Conservation (phyloP, 1,139 yeast genomes). For the Suhomyces yuchorum region DNA sequence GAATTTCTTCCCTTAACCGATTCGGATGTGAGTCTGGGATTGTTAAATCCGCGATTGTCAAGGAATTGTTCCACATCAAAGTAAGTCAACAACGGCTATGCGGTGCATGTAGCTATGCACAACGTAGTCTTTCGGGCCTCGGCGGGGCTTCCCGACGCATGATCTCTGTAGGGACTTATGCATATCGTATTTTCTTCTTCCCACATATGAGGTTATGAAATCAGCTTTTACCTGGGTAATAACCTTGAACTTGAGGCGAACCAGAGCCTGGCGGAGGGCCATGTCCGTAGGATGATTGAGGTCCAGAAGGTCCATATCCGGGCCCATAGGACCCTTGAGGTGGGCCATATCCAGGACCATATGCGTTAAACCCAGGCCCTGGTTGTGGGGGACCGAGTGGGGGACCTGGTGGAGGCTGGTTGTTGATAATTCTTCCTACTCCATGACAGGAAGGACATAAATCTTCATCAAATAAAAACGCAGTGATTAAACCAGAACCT, state of each 20-base stretch:
- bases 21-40: background rate
- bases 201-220: background rate
- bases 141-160: slow-evolving; percentile 3
- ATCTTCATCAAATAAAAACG: slow-evolving; percentile 55
- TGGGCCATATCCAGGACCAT: background rate
- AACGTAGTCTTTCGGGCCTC: background rate
- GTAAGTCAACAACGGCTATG: slow-evolving; percentile 1
- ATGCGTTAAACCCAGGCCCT: background rate
- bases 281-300: background rate
- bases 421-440: slow-evolving; percentile 52
- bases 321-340: background rate
- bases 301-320: slow-evolving; percentile 1
- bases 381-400: slow-evolving; percentile 7
- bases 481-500: slow-evolving; percentile 61
- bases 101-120: background rate
- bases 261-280: slow-evolving; percentile 4
- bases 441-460: slow-evolving; percentile 67
- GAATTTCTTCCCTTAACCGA: background rate
- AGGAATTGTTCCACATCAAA: background rate
- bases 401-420: slow-evolving; percentile 1
- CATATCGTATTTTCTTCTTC: slow-evolving; percentile 1
- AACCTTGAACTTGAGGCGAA: slow-evolving; percentile 5
- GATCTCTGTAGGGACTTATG: background rate
- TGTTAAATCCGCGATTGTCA: background rate
- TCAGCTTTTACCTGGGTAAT: slow-evolving; percentile 1